Evolutionary conservation across 306 rosid genomes (phyloP).

Genomic region (Lithocarpus polystachyus): DNA sequence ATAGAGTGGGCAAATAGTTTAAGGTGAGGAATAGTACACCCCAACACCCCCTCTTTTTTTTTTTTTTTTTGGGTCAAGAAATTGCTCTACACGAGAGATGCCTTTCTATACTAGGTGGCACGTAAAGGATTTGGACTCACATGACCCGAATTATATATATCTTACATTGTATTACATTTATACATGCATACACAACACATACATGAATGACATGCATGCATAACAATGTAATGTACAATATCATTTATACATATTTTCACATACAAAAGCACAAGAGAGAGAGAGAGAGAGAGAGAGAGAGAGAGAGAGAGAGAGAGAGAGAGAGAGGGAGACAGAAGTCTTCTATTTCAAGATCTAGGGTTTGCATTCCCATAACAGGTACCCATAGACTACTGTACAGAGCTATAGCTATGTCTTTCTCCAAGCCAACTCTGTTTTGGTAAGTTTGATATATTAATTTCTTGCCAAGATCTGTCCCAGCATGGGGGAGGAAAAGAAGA

Average conservation of each 20-base stretch:
- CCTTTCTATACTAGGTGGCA: slow-evolving; percentile 26
- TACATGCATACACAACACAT: slow-evolving; percentile 39
- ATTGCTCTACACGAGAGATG: slow-evolving; percentile 5
- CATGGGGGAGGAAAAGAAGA: slow-evolving; percentile 22
- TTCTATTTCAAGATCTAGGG: slow-evolving; percentile 40
- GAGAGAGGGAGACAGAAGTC: slow-evolving; percentile 9
- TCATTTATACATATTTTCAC: slow-evolving; percentile 27
- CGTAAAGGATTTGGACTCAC: slow-evolving; percentile 39
- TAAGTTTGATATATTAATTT: not conserved
- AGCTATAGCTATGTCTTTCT: slow-evolving; percentile 13
- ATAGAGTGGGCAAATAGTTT: not conserved
- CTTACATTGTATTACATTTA: slow-evolving; percentile 31
- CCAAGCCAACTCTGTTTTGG: not conserved
- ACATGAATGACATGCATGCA: slow-evolving; percentile 12
- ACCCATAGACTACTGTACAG: not conserved
- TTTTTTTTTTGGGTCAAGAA: not conserved
- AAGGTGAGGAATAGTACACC: not conserved
- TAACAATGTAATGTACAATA: slow-evolving; percentile 19
- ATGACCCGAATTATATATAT: slow-evolving; percentile 44
- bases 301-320: slow-evolving; percentile 7
- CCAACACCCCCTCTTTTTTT: too few species aligned
- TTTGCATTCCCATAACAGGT: slow-evolving; percentile 17
- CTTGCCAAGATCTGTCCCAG: slow-evolving; percentile 22
- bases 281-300: slow-evolving; percentile 1
- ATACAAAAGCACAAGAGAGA: not conserved